Evolutionary conservation across 768 basidiomycete species (phyloP).

Genomic region (Xanthoconium stramineum): DNA sequence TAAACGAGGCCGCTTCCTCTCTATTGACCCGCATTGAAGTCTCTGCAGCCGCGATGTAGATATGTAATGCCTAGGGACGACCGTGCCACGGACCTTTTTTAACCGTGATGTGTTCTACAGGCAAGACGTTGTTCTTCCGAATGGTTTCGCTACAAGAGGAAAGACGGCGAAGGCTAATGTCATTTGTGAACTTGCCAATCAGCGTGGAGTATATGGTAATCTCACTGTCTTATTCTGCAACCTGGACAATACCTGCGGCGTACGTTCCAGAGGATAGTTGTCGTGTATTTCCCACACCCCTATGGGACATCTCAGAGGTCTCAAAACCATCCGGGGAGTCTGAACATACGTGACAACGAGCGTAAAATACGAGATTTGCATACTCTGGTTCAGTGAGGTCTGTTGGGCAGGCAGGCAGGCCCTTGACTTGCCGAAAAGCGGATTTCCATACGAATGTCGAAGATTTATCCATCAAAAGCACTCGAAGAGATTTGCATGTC

Average conservation of each 20-base stretch:
- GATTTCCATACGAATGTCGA: conserved; percentile 28
- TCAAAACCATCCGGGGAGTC: too few species aligned
- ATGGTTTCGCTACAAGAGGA: neutral
- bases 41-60: neutral
- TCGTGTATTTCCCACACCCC: neutral
- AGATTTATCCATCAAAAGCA: conserved; percentile 29
- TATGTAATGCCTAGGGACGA: neutral
- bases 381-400: conserved; percentile 34
- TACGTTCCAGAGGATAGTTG: neutral
- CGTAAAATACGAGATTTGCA: neutral
- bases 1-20: conserved; percentile 6
- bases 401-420: conserved; percentile 30
- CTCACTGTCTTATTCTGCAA: conserved; percentile 4
- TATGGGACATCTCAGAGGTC: neutral
- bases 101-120: neutral
- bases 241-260: conserved; percentile 4
- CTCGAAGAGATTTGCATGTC: conserved; percentile 4
- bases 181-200: conserved; percentile 10
- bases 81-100: neutral
- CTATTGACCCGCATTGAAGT: neutral
- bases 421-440: conserved; percentile 32
- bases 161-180: neutral
- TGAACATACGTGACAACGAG: neutral
- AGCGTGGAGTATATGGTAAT: neutral
- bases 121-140: neutral